Evolutionary conservation across 495 filamentous ascomycete genomes (phyloP), one percentile per base, ranked within the genome.

Genomic region (Penicillium psychrofluorescens): DNA sequence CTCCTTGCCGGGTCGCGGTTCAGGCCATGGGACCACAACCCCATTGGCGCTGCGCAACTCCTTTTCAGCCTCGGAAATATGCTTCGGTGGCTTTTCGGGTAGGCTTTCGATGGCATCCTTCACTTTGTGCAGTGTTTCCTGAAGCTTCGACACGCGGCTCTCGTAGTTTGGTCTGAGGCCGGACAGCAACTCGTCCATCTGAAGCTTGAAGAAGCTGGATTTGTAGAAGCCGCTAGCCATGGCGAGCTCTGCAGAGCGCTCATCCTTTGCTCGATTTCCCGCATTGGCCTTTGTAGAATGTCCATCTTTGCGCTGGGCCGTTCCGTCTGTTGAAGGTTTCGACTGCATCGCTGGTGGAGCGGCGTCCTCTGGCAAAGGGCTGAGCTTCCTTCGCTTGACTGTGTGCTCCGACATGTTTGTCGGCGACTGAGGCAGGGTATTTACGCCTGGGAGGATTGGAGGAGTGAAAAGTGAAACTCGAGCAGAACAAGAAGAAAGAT

Each of bases 151-250:
- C 44, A 89, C 70, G 22, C 77, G 74, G 40, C 78, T 82, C 13
- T 77, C 75, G 59, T 90, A 85, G 48, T 84, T 77, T 22, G 83
- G 74, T 56, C 74, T 75, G 33, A 86, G 72, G 44, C 85, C 80
- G 14, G 72, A 66, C 48, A 96, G 57, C 35, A 98, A 64, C 53
- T 95, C 90, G 45, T 95, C 85, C 15, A 89, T 77, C 65, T 96
- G 86, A 29, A 98, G 68, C 51, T 91, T 85, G 67, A 97, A 95
- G 50, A 88, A 70, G 55, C 77, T 86, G 31, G 79, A 84, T 50
- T 81, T 81, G 64, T 77, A 84, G 33, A 67, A 53, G n/a, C 69
- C 69, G 36, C 56, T 67, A n/a, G 66, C 62, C 48, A 59, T 59
- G 13, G 66, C 66, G 40, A 71, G 51, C 44, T 73, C 69, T 15